Percentiles rank a stretch among this genome's conserved stretches.
Evolutionary conservation across 495 filamentous ascomycete species (phyloP).

Genomic region (Penicillium lividum): DNA sequence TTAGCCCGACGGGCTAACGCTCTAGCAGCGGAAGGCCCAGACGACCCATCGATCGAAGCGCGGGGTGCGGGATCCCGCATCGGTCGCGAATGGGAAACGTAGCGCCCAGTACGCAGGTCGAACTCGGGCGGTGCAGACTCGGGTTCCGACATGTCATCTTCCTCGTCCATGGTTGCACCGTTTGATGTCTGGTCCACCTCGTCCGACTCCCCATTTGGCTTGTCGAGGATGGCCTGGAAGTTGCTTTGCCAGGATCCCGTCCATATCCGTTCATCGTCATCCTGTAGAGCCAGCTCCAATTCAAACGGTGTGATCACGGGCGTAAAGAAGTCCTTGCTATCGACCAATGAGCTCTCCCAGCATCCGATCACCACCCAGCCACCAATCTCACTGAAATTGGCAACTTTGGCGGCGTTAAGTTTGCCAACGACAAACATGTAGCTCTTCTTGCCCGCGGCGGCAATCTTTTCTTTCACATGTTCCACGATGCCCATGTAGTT

Average conservation of each 20-base stretch:
- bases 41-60: slow-evolving; percentile 33
- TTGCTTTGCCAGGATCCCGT: slow-evolving; percentile 75
- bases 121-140: slow-evolving; percentile 84
- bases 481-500: slow-evolving; percentile 84
- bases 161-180: slow-evolving; percentile 30
- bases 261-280: slow-evolving; percentile 72
- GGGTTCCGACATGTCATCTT: slow-evolving; percentile 56
- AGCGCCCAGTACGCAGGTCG: slow-evolving; percentile 83
- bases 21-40: slow-evolving; percentile 33
- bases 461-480: slow-evolving; percentile 67
- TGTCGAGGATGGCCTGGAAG: slow-evolving; percentile 60
- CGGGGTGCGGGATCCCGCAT: slow-evolving; percentile 56
- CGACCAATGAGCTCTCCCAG: slow-evolving; percentile 92
- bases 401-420: slow-evolving; percentile 91
- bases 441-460: slow-evolving; percentile 80
- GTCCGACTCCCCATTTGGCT: slow-evolving; percentile 24
- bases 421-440: slow-evolving; percentile 98
- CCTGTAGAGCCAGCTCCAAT: slow-evolving; percentile 69
- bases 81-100: slow-evolving; percentile 80
- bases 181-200: slow-evolving; percentile 24
- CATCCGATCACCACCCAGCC: slow-evolving; percentile 98
- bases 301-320: slow-evolving; percentile 93
- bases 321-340: slow-evolving; percentile 80
- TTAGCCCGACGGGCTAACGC: slow-evolving; percentile 63
- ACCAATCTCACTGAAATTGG: slow-evolving; percentile 92